Percentiles rank a stretch among this genome's conserved stretches.
Conservation (phyloP, 1,284 basidiomycete species). For the Rhizoctonia solani region DNA sequence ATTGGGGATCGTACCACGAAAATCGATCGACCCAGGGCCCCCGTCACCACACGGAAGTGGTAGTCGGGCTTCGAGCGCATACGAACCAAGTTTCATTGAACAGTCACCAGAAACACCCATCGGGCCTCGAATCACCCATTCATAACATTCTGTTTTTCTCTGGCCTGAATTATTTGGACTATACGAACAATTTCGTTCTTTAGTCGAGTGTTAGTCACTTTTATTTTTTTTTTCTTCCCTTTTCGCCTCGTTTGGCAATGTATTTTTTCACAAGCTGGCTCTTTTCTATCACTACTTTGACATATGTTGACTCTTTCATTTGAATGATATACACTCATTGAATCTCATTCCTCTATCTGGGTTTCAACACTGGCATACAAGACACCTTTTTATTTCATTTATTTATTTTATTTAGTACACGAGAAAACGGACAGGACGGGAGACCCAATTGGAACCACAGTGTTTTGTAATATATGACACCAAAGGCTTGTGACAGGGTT, state of each 20-base stretch:
- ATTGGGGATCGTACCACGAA: constrained; percentile 15
- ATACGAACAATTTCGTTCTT: not conserved
- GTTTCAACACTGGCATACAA: not conserved
- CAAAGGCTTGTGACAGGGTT: not conserved
- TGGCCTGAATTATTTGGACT: not conserved
- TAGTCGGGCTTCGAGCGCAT: constrained; percentile 23
- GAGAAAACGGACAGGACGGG: not conserved
- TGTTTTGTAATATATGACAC: constrained; percentile 14
- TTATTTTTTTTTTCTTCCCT: not conserved
- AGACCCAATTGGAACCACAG: not conserved
- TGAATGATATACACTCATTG: not conserved
- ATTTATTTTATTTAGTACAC: not conserved
- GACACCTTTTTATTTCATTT: not conserved
- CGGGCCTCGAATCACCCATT: constrained; percentile 23
- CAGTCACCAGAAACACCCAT: constrained; percentile 15
- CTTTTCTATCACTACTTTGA: constrained; percentile 3
- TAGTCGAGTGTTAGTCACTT: not conserved
- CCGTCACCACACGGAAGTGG: constrained; percentile 20
- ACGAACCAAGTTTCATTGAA: constrained; percentile 32
- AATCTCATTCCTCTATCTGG: not conserved
- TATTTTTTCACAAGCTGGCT: constrained; percentile 21
- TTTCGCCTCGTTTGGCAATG: not conserved
- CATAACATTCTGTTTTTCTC: not conserved
- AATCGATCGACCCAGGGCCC: constrained; percentile 13
- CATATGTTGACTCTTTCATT: not conserved